Evolutionary conservation across 129 eudicot genomes (phyloP).

Genomic region (Flaveria robusta): DNA sequence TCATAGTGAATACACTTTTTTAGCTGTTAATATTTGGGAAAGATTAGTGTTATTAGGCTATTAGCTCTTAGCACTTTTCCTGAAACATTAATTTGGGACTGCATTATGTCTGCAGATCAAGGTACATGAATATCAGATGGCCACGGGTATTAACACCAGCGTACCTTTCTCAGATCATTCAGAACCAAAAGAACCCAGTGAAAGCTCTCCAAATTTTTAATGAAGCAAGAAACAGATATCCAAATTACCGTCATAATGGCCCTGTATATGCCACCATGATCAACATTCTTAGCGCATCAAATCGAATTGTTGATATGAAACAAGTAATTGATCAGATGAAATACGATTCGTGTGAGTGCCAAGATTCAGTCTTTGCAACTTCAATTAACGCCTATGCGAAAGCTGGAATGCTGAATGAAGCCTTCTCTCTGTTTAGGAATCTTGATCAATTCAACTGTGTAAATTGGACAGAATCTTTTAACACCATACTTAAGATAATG

Average conservation of each 20-base stretch:
- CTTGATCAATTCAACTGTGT: slow-evolving; percentile 81
- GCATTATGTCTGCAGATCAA: not conserved
- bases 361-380: slow-evolving; percentile 58
- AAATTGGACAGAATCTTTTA: slow-evolving; percentile 75
- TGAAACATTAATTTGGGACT: slow-evolving; percentile 7
- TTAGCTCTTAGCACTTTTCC: not conserved
- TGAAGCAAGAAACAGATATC: slow-evolving; percentile 66
- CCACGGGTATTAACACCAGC: slow-evolving; percentile 79
- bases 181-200: slow-evolving; percentile 66
- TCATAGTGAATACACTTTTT: not conserved
- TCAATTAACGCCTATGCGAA: slow-evolving; percentile 68
- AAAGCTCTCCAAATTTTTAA: slow-evolving; percentile 77
- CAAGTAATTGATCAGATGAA: slow-evolving; percentile 69
- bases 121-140: slow-evolving; percentile 75
- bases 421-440: slow-evolving; percentile 61
- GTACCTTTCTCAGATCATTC: slow-evolving; percentile 69
- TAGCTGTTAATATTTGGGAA: not conserved
- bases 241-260: slow-evolving; percentile 79
- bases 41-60: not conserved
- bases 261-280: slow-evolving; percentile 90
- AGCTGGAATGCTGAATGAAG: slow-evolving; percentile 73
- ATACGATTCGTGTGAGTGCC: slow-evolving; percentile 79
- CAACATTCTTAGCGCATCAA: slow-evolving; percentile 61
- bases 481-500: slow-evolving; percentile 73
- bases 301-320: slow-evolving; percentile 67